Base-by-base conservation (phyloP, 345 rosid genomes). In the Lepidium didymum region DNA sequence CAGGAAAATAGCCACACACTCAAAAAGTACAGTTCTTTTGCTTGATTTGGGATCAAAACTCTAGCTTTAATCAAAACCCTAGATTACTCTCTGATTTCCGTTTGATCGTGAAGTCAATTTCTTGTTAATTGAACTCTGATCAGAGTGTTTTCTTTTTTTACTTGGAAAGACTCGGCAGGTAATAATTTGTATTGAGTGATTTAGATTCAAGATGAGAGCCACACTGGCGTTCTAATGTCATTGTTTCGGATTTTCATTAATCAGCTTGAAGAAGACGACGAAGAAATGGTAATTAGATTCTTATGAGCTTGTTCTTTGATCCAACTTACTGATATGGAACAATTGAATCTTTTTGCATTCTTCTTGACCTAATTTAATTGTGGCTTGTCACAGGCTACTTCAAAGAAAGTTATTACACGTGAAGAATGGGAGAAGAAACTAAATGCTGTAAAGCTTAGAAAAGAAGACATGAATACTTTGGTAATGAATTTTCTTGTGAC, bases 401-500 rank as follows among this genome's bases (percentile, higher is more conserved):
- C 93, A 1, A 87, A 87, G 80, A 89, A 87, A 79, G 82, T 87
- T 75, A 81, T 87, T 5, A 84, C 91, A 12, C 79, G 86, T 75
- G 96, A 83, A 33, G 99, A 89, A 43, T 91, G 99, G 99, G 96
- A 91, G 56, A 95, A 82, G 87, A 95, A 83, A 78, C 88, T 95
- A 15, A 89, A 85, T 68, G 92, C 87, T 63, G 90, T 91, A 8
- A 86, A 81, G 80, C 84, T 86, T 60, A 85, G 89, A 79, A 95
- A 95, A 85, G 96, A 89, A 74, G 99, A 95, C 65, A 89, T 91
- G 97, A 91, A 87, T 72, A 91, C 82, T 71, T 77, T 95, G 75
- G 97, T 95, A 62, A 95, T 95, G 99, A 95, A 95, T 80, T 95
- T 89, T 72, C 91, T 95, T 62, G 97, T 91, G 41, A 91, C 96